Percentiles rank a stretch among this genome's conserved stretches.
phyloP scores from a whole-genome alignment of 129 eudicot species.

The Arctium minus region DNA sequence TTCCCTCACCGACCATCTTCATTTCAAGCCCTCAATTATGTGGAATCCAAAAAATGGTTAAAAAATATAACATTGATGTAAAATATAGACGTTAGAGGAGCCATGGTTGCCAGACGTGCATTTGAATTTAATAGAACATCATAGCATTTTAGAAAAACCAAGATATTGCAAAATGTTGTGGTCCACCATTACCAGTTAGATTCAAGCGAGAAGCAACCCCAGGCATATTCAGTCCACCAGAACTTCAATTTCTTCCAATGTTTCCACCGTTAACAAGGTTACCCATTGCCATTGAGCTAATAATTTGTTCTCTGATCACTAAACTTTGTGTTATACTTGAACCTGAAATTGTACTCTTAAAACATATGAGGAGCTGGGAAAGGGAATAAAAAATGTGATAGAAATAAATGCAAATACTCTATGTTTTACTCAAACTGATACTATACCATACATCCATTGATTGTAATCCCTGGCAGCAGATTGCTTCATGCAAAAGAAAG shows the following conservation, averaged over 20 bases:
- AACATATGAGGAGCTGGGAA: slow-evolving; percentile 11
- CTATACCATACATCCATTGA: slow-evolving; percentile 57
- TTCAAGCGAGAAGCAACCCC: slow-evolving; percentile 75
- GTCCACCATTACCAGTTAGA: slow-evolving; percentile 52
- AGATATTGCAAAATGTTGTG: not conserved
- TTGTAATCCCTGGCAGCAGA: slow-evolving; percentile 60
- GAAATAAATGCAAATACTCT: not conserved
- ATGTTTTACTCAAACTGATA: not conserved
- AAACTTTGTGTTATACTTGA: slow-evolving; percentile 55
- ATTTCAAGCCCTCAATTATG: too few relatives aligned
- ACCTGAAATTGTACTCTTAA: slow-evolving; percentile 34
- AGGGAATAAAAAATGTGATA: not conserved
- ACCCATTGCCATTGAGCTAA: slow-evolving; percentile 63
- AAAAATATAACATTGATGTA: not conserved
- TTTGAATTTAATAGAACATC: not conserved
- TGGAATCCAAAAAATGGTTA: not conserved
- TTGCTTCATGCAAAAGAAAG: slow-evolving; percentile 41
- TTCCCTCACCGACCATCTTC: too few relatives aligned
- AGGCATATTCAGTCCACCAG: slow-evolving; percentile 63
- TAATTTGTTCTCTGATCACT: slow-evolving; percentile 61
- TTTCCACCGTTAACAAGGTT: slow-evolving; percentile 63
- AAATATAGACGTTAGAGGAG: not conserved
- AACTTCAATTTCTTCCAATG: slow-evolving; percentile 58
- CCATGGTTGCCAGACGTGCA: not conserved
- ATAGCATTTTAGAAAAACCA: not conserved